Evolutionary conservation across 2,329 filamentous ascomycete species (phyloP).

Genomic region (Trichoderma koningii): DNA sequence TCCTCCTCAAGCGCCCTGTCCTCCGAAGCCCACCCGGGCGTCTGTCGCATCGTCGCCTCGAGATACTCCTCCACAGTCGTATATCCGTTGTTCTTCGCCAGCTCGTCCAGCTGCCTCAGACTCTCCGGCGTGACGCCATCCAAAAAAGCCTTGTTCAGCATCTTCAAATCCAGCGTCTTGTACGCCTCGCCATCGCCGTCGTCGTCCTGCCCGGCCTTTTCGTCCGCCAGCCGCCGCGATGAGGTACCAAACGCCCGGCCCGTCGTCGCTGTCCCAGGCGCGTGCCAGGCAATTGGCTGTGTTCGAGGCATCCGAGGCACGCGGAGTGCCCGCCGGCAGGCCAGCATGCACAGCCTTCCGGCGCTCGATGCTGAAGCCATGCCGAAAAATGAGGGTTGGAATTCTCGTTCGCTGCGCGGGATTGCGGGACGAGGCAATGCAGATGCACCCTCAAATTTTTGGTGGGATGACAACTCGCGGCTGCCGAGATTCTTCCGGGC

Average conservation of each 20-base stretch:
- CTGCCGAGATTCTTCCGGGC: slow-evolving; percentile 36
- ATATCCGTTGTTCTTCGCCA: slow-evolving; percentile 42
- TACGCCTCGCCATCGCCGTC: slow-evolving; percentile 32
- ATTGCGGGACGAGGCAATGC: slow-evolving; percentile 23
- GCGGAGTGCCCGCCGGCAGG: slow-evolving; percentile 39
- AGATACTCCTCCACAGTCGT: slow-evolving; percentile 41
- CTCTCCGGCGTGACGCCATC: slow-evolving; percentile 39
- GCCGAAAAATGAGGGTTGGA: slow-evolving; percentile 30
- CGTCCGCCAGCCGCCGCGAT: slow-evolving; percentile 36
- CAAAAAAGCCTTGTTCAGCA: slow-evolving; percentile 37
- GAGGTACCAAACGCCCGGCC: slow-evolving; percentile 40
- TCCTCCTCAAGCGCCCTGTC: slow-evolving; percentile 40
- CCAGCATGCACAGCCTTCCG: slow-evolving; percentile 42
- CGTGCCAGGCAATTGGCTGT: slow-evolving; percentile 34
- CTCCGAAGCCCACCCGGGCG: slow-evolving; percentile 38
- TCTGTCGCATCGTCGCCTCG: slow-evolving; percentile 35
- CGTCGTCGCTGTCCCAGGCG: slow-evolving; percentile 18
- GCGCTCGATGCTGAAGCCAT: slow-evolving; percentile 46
- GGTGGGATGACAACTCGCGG: slow-evolving; percentile 30
- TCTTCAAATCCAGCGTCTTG: slow-evolving; percentile 37
- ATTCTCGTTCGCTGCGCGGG: slow-evolving; percentile 30
- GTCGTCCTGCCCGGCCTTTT: slow-evolving; percentile 32
- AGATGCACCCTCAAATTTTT: slow-evolving; percentile 39
- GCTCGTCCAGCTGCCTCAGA: slow-evolving; percentile 40
- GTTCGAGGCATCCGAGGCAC: slow-evolving; percentile 32